These are phyloP conservation scores for Bipolaris bicolor DNA, from an alignment of 2,329 filamentous ascomycete genomes.

Conservation along the genomic window DNA sequence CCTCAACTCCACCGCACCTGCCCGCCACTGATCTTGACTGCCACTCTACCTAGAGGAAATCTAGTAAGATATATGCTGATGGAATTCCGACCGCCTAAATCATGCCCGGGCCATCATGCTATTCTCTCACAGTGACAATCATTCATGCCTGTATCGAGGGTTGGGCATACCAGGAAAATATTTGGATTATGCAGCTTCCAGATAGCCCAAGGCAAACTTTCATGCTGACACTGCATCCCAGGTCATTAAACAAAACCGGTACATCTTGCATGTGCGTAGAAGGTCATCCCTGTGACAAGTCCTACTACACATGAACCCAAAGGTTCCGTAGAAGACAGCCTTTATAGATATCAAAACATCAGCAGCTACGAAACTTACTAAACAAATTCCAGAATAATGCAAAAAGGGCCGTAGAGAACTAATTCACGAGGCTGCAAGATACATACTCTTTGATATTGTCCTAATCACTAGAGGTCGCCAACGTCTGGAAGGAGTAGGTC, in stretches of 20 bases:
- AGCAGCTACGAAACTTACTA: neutral
- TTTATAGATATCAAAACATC: neutral
- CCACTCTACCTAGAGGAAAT: neutral
- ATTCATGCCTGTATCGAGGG: neutral
- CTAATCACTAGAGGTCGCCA: neutral
- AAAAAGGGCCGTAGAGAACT: neutral
- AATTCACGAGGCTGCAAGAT: neutral
- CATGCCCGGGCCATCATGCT: neutral
- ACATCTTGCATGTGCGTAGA: neutral
- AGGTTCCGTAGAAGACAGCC: neutral
- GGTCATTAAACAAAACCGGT: neutral
- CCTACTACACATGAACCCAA: neutral
- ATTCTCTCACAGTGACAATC: neutral
- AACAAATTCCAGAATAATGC: neutral
- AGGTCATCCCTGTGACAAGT: neutral
- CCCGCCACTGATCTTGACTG: neutral
- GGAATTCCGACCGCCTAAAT: neutral
- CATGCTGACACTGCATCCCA: neutral
- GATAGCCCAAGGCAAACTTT: neutral
- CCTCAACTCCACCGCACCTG: neutral
- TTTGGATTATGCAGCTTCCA: neutral
- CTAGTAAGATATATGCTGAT: neutral
- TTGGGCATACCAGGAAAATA: neutral
- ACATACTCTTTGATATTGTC: neutral
- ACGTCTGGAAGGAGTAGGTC: neutral